phyloP scores from a whole-genome alignment of 768 basidiomycete species.

The Chlorophyllum brunneum region DNA sequence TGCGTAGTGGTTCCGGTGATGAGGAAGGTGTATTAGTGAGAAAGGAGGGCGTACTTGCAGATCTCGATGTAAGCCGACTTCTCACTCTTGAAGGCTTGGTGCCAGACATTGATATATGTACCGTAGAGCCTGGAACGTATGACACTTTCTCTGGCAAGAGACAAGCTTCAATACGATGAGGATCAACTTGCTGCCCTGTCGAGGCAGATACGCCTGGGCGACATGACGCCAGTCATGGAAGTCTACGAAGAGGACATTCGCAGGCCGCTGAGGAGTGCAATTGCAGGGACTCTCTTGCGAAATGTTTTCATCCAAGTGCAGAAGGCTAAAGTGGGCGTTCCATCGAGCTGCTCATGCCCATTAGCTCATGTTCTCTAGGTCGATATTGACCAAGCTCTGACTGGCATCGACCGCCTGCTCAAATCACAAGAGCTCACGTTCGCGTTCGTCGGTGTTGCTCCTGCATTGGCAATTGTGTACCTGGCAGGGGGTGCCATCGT shows the following conservation, averaged over 20 bases:
- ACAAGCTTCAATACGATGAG: constrained; percentile 65
- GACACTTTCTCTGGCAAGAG: constrained; percentile 80
- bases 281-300: constrained; percentile 78
- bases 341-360: neutral
- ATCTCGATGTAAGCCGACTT: constrained; percentile 61
- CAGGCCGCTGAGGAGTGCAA: constrained; percentile 75
- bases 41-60: constrained; percentile 78
- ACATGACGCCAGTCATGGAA: constrained; percentile 81
- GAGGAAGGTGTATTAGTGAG: constrained; percentile 74
- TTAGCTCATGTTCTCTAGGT: constrained; percentile 47
- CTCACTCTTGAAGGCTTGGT: neutral
- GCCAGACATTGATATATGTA: neutral
- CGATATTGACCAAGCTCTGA: constrained; percentile 85
- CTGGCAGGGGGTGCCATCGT: constrained; percentile 51
- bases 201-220: constrained; percentile 66
- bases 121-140: constrained; percentile 86
- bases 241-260: constrained; percentile 93
- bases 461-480: constrained; percentile 79
- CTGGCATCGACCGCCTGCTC: constrained; percentile 90
- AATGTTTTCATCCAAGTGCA: constrained; percentile 91
- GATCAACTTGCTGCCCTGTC: constrained; percentile 66
- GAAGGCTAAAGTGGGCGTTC: constrained; percentile 74
- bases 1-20: constrained; percentile 54
- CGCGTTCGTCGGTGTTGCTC: constrained; percentile 94
- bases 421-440: constrained; percentile 95